phyloP scores from a whole-genome alignment of 805 yeast species.

The Myxozyma vanderwaltii region DNA sequence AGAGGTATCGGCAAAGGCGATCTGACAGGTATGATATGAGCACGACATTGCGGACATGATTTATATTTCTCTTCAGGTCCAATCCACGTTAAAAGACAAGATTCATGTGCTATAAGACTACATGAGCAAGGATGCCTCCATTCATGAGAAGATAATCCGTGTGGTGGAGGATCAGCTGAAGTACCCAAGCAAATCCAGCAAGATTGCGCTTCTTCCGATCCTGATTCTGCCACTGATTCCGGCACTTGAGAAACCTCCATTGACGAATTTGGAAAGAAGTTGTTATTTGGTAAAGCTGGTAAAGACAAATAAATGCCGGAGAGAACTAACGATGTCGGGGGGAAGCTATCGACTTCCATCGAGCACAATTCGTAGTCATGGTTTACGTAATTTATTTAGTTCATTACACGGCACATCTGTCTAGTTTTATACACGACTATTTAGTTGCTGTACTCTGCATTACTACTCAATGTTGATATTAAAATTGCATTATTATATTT shows the following conservation, averaged over 20 bases:
- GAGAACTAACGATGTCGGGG: too few relatives aligned
- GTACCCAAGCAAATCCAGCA: slow-evolving; percentile 45
- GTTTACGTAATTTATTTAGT: too few relatives aligned
- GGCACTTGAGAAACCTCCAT: neutral
- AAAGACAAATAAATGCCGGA: too few relatives aligned
- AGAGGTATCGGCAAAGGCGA: slow-evolving; percentile 12
- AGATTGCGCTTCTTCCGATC: slow-evolving; percentile 39
- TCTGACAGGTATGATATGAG: slow-evolving; percentile 9
- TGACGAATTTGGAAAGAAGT: neutral
- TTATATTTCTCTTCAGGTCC: slow-evolving; percentile 13
- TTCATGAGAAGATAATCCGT: slow-evolving; percentile 40
- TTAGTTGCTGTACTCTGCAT: too few relatives aligned
- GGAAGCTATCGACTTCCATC: too few relatives aligned
- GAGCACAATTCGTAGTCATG: too few relatives aligned
- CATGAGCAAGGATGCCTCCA: slow-evolving; percentile 54
- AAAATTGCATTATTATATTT: too few relatives aligned
- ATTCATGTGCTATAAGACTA: slow-evolving; percentile 50
- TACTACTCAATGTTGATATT: too few relatives aligned
- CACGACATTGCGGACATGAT: slow-evolving; percentile 31
- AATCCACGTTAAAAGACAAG: slow-evolving; percentile 49
- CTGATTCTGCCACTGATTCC: neutral
- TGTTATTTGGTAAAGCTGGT: too few relatives aligned
- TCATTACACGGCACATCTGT: too few relatives aligned
- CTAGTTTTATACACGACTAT: too few relatives aligned
- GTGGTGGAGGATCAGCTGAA: slow-evolving; percentile 42